Base-by-base conservation (phyloP, 2,329 filamentous ascomycete species). In the Ilyonectria destructans region DNA sequence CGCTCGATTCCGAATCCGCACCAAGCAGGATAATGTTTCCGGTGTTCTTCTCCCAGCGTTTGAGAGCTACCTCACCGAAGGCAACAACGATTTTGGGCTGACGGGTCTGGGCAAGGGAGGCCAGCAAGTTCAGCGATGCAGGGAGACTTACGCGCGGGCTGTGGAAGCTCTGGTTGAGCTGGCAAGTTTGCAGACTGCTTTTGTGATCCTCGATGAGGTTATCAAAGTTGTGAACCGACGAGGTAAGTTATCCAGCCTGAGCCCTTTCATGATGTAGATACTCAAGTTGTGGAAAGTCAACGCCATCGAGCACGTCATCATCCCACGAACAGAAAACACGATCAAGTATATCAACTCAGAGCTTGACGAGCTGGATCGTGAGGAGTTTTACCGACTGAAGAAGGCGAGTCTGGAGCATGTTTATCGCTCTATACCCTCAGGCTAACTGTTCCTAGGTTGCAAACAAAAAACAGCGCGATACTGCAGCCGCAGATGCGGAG, bases 281-380 rank as follows among this genome's bases (percentile, higher is more conserved):
- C 54, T 67, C 3, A 59, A 33, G 19, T 62, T n/a, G 57, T 56
- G 35, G 58, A 67, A 75, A 93, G 96, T 98, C 19, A 98, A 98
- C 79, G 96, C 96, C 65, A 98, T 98, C 77, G 93, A 96, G 82
- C 93, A 97, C 81, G 94, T 99, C 75, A 98, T 99, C 75, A 99
- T 99, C 77, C 96, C 96, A 13, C 89, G 96, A 73, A 99, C 96
- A 15, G 96, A 99, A 81, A 99, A 98, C 79, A 99, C 96, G n/a
- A 99, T 99, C 86, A 98, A 97, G 84, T 99, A 98, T 79, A 98
- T 98, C 87, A 98, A 98, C 84, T 97, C 96, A 1, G 96, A 99
- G 81, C 89, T 99, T 17, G 96, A 99, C 79, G 96, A 99, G 84
- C 87, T 99, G 58, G 97, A 98, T 83, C 90, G 96, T 86, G 96